These are phyloP conservation scores for Nicotiana otophora DNA, from an alignment of 257 asterid genomes.

Conservation along the genomic window DNA sequence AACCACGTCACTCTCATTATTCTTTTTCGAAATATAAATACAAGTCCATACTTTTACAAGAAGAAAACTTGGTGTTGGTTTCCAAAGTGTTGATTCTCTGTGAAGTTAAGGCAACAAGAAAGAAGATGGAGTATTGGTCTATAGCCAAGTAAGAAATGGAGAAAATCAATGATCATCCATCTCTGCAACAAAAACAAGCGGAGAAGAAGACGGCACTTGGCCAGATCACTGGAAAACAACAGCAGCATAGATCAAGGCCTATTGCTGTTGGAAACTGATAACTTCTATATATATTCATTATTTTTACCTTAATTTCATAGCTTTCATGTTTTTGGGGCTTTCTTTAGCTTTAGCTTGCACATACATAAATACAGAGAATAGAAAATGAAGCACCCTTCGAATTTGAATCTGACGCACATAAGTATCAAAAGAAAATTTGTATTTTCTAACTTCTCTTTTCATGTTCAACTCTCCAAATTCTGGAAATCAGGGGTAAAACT, in stretches of 20 bases:
- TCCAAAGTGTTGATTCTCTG: too few relatives aligned
- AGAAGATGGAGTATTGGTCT: constrained; percentile 44
- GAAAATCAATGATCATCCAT: constrained; percentile 33
- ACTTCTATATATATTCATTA: background rate
- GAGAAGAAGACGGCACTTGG: constrained; percentile 35
- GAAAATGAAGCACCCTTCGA: too few relatives aligned
- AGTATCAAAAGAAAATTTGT: too few relatives aligned
- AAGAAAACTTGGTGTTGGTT: background rate
- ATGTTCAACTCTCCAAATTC: too few relatives aligned
- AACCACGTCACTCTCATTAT: constrained; percentile 19
- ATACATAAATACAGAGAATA: too few relatives aligned
- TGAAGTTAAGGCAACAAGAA: background rate
- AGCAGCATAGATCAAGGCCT: constrained; percentile 37
- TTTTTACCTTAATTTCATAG: background rate
- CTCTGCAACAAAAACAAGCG: constrained; percentile 28
- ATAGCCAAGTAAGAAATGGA: constrained; percentile 69
- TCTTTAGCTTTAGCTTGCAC: too few relatives aligned
- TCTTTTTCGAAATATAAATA: constrained; percentile 20
- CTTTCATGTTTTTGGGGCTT: constrained; percentile 11
- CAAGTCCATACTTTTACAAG: background rate
- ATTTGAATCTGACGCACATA: too few relatives aligned
- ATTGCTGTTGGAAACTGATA: constrained; percentile 46
- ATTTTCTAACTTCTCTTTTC: too few relatives aligned
- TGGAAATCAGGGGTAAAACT: background rate
- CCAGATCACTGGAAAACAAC: constrained; percentile 20